Percentiles rank a stretch among this genome's conserved stretches.
Evolutionary conservation across 345 rosid genomes (phyloP).

Genomic region (Eucalyptus sp.): DNA sequence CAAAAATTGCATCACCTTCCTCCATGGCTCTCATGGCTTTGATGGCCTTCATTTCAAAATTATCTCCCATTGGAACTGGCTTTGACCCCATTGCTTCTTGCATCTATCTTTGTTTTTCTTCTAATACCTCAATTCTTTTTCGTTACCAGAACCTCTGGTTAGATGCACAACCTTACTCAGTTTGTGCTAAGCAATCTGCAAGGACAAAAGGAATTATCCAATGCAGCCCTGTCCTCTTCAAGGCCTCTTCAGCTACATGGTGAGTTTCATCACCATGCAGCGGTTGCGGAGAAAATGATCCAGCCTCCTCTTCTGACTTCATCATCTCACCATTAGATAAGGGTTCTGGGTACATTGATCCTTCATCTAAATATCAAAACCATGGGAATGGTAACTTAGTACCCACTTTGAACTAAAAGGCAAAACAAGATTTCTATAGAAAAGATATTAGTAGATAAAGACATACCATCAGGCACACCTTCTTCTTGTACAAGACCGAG

Average conservation of each 20-base stretch:
- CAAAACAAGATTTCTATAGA: not conserved
- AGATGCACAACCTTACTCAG: no score
- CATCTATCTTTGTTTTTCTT: slow-evolving; percentile 59
- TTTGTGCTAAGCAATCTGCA: no score
- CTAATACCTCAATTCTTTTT: slow-evolving; percentile 43
- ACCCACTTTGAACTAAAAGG: no score
- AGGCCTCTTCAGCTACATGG: no score
- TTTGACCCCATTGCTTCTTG: slow-evolving; percentile 66
- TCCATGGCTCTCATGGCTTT: no score
- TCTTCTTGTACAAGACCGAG: slow-evolving; percentile 27
- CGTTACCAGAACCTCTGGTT: slow-evolving; percentile 27
- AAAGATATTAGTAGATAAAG: not conserved
- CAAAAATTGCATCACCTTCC: no score
- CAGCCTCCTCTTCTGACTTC: no score
- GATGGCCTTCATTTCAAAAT: no score
- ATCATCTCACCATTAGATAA: no score
- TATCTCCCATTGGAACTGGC: slow-evolving; percentile 1
- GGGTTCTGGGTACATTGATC: slow-evolving; percentile 49
- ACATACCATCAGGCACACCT: slow-evolving; percentile 18
- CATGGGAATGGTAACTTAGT: not conserved
- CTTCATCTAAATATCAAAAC: slow-evolving; percentile 21
- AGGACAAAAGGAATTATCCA: slow-evolving; percentile 22
- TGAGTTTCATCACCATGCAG: no score
- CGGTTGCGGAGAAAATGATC: no score
- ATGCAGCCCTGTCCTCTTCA: slow-evolving; percentile 42